Percentiles rank a stretch among this genome's conserved stretches.
These are phyloP conservation scores for Pulicaria dysenterica DNA, from an alignment of 129 eudicot genomes.

Conservation along the genomic window DNA sequence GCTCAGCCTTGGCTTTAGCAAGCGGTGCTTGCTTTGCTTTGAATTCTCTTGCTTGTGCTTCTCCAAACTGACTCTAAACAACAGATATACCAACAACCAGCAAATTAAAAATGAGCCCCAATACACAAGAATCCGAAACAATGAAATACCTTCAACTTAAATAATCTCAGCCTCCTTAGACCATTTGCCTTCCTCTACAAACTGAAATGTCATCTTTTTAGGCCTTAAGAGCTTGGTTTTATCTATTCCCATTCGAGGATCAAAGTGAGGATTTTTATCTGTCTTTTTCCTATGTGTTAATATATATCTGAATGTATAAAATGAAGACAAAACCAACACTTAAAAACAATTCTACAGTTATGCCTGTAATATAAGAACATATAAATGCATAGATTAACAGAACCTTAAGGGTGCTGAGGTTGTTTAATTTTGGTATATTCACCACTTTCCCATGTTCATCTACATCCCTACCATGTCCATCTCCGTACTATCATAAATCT, in stretches of 20 bases:
- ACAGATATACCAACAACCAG: slow-evolving; percentile 16
- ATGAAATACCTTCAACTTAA: slow-evolving; percentile 65
- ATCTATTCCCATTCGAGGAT: slow-evolving; percentile 80
- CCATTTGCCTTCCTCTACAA: slow-evolving; percentile 97
- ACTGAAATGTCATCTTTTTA: slow-evolving; percentile 74
- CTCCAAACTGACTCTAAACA: slow-evolving; percentile 80
- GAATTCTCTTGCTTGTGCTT: slow-evolving; percentile 84
- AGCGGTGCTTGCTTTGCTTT: slow-evolving; percentile 85
- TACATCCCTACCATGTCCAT: slow-evolving; percentile 19
- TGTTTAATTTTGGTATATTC: slow-evolving; percentile 15
- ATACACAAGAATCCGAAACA: neutral
- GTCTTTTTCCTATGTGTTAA: slow-evolving; percentile 85
- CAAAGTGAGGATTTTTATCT: slow-evolving; percentile 76
- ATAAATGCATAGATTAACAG: neutral
- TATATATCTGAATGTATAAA: slow-evolving; percentile 56
- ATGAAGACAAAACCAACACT: neutral
- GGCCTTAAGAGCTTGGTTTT: slow-evolving; percentile 75
- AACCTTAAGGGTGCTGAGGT: slow-evolving; percentile 18
- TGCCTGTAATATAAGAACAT: neutral
- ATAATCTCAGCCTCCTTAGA: slow-evolving; percentile 79
- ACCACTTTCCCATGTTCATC: slow-evolving; percentile 27
- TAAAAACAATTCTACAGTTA: neutral
- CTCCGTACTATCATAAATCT: no score
- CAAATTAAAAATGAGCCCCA: neutral
- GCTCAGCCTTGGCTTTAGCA: slow-evolving; percentile 89